Conservation (phyloP, 768 basidiomycete genomes). For the Tremella mesenterica region DNA sequence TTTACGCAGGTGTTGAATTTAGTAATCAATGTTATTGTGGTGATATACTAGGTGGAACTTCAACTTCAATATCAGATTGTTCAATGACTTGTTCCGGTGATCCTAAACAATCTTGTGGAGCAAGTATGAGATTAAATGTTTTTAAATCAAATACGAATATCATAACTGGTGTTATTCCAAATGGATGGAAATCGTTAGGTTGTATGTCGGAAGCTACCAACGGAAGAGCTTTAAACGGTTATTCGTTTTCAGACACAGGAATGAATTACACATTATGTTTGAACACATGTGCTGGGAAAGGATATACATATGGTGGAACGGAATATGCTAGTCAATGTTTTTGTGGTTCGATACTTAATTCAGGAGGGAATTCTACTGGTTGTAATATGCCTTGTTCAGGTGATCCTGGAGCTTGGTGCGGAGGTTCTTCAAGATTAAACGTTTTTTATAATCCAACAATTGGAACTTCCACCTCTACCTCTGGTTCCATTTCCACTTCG, state of each 20-base stretch:
- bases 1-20: conserved; percentile 22
- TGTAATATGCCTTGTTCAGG: conserved; percentile 20
- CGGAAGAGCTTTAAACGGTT: conserved; percentile 6
- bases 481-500: neutral
- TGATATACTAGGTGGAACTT: conserved; percentile 23
- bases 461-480: neutral
- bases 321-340: conserved; percentile 19
- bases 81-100: conserved; percentile 34
- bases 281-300: conserved; percentile 1
- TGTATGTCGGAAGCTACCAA: conserved; percentile 14
- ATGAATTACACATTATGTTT: conserved; percentile 7
- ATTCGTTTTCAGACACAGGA: neutral
- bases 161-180: conserved; percentile 19
- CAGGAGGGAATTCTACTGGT: conserved; percentile 15
- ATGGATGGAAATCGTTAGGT: conserved; percentile 1
- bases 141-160: conserved; percentile 5
- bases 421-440: conserved; percentile 11
- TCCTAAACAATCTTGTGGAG: conserved; percentile 19
- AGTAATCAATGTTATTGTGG: conserved; percentile 37
- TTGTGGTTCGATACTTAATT: conserved; percentile 17
- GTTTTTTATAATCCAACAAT: conserved; percentile 2
- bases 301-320: conserved; percentile 6
- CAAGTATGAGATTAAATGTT: conserved; percentile 17
- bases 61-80: conserved; percentile 17
- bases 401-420: conserved; percentile 5